Evolutionary conservation across 495 filamentous ascomycete species (phyloP).

Genomic region (Penicillium silybi): DNA sequence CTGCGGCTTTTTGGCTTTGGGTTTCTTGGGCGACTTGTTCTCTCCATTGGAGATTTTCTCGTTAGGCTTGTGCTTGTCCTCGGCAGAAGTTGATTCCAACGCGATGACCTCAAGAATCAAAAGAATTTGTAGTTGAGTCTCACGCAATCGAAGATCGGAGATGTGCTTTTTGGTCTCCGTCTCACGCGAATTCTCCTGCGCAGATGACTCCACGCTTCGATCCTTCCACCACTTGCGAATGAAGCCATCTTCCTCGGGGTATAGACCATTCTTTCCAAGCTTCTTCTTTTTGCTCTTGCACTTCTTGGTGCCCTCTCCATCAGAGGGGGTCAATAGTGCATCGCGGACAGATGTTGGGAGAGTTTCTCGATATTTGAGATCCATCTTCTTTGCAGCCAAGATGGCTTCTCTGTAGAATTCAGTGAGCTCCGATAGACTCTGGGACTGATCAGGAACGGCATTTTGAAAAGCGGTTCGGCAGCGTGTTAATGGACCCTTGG

Average conservation of each 20-base stretch:
- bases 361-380: constrained; percentile 82
- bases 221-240: constrained; percentile 75
- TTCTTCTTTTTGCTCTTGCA: constrained; percentile 67
- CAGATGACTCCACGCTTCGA: constrained; percentile 37
- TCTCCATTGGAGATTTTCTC: constrained; percentile 28
- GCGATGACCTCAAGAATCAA: constrained; percentile 84
- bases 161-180: constrained; percentile 55
- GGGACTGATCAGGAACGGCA: constrained; percentile 40
- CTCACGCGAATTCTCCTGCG: constrained; percentile 44
- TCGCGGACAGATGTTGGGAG: constrained; percentile 64
- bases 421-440: constrained; percentile 46
- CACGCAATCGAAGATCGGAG: constrained; percentile 63
- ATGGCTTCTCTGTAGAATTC: constrained; percentile 68
- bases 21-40: constrained; percentile 39
- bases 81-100: constrained; percentile 48
- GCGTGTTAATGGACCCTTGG: constrained; percentile 90
- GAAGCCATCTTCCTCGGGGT: constrained; percentile 69
- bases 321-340: constrained; percentile 58
- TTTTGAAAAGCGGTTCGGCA: constrained; percentile 72
- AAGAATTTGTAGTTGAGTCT: constrained; percentile 89
- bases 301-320: constrained; percentile 55
- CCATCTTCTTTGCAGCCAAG: constrained; percentile 68
- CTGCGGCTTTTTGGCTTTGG: constrained; percentile 48
- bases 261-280: constrained; percentile 72
- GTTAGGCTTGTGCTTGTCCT: constrained; percentile 28